Evolutionary conservation across 2,329 filamentous ascomycete species (phyloP).

Genomic region (Onygenales sp.): DNA sequence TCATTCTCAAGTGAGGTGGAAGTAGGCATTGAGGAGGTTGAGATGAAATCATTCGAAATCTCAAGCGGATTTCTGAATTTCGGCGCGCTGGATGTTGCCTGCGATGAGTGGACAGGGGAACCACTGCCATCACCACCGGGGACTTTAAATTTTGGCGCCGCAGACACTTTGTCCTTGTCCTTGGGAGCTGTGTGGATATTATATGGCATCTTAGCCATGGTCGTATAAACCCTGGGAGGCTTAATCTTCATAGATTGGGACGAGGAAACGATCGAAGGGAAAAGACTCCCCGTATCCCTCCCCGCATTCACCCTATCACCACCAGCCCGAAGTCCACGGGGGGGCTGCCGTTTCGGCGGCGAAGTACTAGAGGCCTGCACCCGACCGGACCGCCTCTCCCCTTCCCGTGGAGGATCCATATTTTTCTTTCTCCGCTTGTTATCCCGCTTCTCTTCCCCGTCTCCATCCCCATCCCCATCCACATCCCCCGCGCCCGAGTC

Average conservation of each 20-base stretch:
- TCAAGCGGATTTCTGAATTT: constrained; percentile 19
- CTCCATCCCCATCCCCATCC: not conserved
- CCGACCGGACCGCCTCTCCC: not conserved
- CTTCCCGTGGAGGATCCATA: not conserved
- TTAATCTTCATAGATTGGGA: not conserved
- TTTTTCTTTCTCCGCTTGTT: constrained; percentile 2
- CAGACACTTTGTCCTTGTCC: not conserved
- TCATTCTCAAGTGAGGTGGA: constrained; percentile 13
- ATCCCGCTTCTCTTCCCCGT: not conserved
- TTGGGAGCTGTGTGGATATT: not conserved
- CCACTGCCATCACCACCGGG: constrained; percentile 4
- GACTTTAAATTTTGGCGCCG: not conserved
- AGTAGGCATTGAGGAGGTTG: constrained; percentile 21
- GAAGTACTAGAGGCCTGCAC: not conserved
- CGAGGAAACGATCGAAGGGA: not conserved
- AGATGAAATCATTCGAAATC: constrained; percentile 15
- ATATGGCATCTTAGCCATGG: too few species aligned
- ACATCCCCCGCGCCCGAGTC: not conserved
- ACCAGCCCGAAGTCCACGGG: not conserved
- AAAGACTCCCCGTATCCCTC: not conserved
- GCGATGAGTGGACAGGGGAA: constrained; percentile 4
- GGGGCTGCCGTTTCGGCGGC: not conserved
- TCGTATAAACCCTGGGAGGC: not conserved
- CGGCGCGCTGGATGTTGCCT: constrained; percentile 2
- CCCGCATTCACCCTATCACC: not conserved